A percentile compares a stretch with the other conserved stretches of the same genome.
phyloP scores from a whole-genome alignment of 2,329 filamentous ascomycete species.

The Neopestalotiopsis sp. region DNA sequence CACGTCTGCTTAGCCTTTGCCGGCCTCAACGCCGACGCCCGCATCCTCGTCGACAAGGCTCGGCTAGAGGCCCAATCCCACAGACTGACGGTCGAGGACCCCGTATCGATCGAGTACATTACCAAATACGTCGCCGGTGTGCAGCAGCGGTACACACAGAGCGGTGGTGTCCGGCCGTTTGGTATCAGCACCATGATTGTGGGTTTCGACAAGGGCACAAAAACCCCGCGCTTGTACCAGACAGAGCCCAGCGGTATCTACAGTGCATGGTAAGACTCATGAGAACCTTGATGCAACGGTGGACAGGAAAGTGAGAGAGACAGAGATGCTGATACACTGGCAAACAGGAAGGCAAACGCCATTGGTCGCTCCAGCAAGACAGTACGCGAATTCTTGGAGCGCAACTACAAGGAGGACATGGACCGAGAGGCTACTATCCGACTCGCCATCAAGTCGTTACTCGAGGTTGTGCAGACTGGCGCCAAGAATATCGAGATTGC shows the following conservation, averaged over 20 bases:
- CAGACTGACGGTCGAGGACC: slow-evolving; percentile 95
- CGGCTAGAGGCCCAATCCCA: slow-evolving; percentile 97
- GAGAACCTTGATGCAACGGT: neutral
- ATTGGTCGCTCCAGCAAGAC: slow-evolving; percentile 99
- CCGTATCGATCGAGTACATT: slow-evolving; percentile 98
- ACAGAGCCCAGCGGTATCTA: slow-evolving; percentile 99
- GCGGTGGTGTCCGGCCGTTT: slow-evolving; percentile 97
- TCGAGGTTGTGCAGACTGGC: slow-evolving; percentile 97
- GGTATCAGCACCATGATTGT: slow-evolving; percentile 98
- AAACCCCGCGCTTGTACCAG: slow-evolving; percentile 89
- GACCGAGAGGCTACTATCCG: slow-evolving; percentile 95
- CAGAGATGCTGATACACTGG: neutral
- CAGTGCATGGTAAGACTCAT: slow-evolving; percentile 81
- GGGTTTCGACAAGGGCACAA: slow-evolving; percentile 95
- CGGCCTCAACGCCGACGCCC: slow-evolving; percentile 94
- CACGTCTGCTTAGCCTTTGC: slow-evolving; percentile 98
- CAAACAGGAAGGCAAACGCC: slow-evolving; percentile 92
- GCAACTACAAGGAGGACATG: slow-evolving; percentile 99
- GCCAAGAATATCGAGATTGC: slow-evolving; percentile 99
- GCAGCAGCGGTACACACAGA: slow-evolving; percentile 98
- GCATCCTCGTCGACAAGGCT: slow-evolving; percentile 98
- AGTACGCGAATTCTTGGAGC: slow-evolving; percentile 96
- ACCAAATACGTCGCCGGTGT: slow-evolving; percentile 98
- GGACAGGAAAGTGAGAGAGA: neutral
- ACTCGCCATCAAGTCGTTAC: slow-evolving; percentile 94